Evolutionary conservation across 2,329 filamentous ascomycete genomes (phyloP), one percentile per base, ranked within the genome.

Genomic region (Botryotinia convoluta): DNA sequence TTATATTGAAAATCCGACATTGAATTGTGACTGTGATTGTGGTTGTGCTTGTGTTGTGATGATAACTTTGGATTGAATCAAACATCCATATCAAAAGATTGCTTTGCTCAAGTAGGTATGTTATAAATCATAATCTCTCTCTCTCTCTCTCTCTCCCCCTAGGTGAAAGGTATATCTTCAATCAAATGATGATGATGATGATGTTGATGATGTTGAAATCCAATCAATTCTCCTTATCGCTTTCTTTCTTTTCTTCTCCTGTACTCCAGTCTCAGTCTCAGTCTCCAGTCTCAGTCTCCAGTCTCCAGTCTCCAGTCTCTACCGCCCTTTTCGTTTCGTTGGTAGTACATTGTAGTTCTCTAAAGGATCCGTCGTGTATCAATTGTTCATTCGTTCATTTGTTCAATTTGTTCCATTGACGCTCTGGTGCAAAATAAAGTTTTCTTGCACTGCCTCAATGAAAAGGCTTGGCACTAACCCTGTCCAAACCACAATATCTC

Each of bases 401-500:
- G n/a, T 57, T 29, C 51, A 29, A 18, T 57, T 44, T 44, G 37
- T 44, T 57, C 39, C 20, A 65, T 65, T 65, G 65, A 68, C 65
- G 65, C 65, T 57, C 65, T 32, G 65, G 6, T 68, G 65, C 37
- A 32, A 39, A 68, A 57, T 39, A 67, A 68, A 68, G 45, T 68
- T 68, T 68, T 39, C 51, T 68, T 68, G 65, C 48, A 68, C 65
- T 68, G 70, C 72, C 73, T 71, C 75, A 73, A 69, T 73, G 42
- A 57, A 67, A 67, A 44, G 72, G 72, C 45, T 37, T 59, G 57
- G 59, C 67, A 29, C n/a, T 29, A 35, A 59, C 44, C 64, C 59
- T 69, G 45, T 54, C 26, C n/a, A 29, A 16, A 51, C 48, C 26
- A 51, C 51, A n/a, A 18, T 54, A 39, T 54, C 35, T 67, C 35